These are phyloP conservation scores for Cryphonectria parasitica DNA, from an alignment of 2,329 filamentous ascomycete species.

Conservation along the genomic window DNA sequence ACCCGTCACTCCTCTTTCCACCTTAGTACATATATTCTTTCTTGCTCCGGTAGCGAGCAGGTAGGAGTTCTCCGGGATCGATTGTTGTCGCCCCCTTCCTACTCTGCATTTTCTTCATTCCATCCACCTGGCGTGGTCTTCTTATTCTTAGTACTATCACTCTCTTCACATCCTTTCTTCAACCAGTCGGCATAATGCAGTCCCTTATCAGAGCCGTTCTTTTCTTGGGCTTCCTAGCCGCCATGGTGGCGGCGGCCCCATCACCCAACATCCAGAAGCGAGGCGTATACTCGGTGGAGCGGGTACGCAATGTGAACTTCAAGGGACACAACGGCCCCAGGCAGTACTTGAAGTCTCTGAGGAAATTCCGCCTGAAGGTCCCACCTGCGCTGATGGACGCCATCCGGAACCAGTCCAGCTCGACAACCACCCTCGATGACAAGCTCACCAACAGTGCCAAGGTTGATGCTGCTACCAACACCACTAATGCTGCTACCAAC, in stretches of 20 bases:
- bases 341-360: constrained; percentile 68
- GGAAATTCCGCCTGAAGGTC: constrained; percentile 66
- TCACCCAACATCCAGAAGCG: constrained; percentile 49
- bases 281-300: constrained; percentile 63
- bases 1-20: constrained; percentile 7
- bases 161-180: not conserved
- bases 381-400: constrained; percentile 47
- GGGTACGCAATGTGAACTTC: constrained; percentile 59
- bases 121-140: constrained; percentile 36
- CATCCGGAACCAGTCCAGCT: constrained; percentile 34
- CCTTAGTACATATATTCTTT: constrained; percentile 18
- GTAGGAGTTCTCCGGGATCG: constrained; percentile 23
- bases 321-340: constrained; percentile 58
- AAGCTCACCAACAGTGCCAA: constrained; percentile 26
- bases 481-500: constrained; percentile 27
- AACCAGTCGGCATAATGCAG: constrained; percentile 32
- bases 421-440: constrained; percentile 29
- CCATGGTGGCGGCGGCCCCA: constrained; percentile 51
- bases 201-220: constrained; percentile 37
- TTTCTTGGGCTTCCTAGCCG: constrained; percentile 52
- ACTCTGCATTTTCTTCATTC: constrained; percentile 18
- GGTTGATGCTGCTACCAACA: constrained; percentile 15
- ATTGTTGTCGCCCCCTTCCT: constrained; percentile 19
- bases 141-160: constrained; percentile 23
- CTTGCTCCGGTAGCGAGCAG: constrained; percentile 27